These are phyloP conservation scores for Lactuca sativa DNA, from an alignment of 129 eudicot genomes.

Conservation along the genomic window DNA sequence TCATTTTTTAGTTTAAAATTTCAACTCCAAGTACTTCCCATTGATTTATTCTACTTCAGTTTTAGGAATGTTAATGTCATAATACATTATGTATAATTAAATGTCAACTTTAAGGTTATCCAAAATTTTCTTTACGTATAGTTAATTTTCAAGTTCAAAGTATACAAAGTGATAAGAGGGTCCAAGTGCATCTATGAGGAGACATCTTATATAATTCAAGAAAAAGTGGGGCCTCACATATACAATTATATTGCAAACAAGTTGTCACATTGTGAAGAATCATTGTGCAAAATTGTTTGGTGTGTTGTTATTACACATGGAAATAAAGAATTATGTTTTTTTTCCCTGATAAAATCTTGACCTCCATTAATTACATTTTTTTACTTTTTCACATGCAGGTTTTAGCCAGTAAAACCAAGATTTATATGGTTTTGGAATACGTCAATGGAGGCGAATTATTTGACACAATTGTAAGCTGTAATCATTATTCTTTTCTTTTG, in stretches of 20 bases:
- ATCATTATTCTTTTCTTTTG: background rate
- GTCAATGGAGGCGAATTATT: conserved; percentile 82
- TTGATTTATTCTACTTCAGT: background rate
- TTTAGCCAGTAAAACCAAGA: conserved; percentile 83
- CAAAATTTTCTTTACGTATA: background rate
- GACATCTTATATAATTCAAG: background rate
- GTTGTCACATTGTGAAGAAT: background rate
- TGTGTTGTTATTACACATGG: background rate
- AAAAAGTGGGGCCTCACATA: background rate
- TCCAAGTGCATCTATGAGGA: background rate
- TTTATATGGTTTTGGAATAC: conserved; percentile 79
- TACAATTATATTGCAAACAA: background rate
- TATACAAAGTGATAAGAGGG: background rate
- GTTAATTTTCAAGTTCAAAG: background rate
- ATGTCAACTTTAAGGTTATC: background rate
- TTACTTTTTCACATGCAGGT: conserved; percentile 44
- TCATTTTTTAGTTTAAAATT: background rate
- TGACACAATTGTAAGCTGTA: conserved; percentile 59
- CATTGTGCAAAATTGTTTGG: background rate
- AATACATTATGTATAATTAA: background rate
- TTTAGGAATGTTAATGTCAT: background rate
- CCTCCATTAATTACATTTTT: background rate
- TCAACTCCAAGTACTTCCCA: background rate
- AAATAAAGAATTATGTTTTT: too few species aligned
- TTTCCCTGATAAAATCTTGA: background rate